phyloP scores from a whole-genome alignment of 202 grass and related monocot species.

The Digitaria exilis region DNA sequence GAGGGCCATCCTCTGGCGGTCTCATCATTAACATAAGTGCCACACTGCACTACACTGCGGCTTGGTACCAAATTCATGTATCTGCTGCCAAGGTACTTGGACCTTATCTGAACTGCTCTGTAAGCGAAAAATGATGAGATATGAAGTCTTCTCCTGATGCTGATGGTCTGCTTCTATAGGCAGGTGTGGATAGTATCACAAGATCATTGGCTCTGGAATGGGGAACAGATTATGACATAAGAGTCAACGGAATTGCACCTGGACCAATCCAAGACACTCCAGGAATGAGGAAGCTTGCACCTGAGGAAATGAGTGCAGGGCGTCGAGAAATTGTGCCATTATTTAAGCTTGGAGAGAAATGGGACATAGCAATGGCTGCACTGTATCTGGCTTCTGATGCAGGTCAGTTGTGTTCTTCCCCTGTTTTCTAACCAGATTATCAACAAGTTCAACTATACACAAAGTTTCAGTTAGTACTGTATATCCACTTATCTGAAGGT shows the following conservation, averaged over 20 bases:
- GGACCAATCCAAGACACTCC: conserved; percentile 83
- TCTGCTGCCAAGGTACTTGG: conserved; percentile 79
- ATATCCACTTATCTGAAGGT: not conserved
- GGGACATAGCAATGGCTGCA: conserved; percentile 90
- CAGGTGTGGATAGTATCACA: conserved; percentile 93
- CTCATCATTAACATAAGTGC: conserved; percentile 96
- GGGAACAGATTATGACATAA: conserved; percentile 93
- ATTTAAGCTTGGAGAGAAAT: conserved; percentile 77
- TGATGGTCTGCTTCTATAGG: conserved; percentile 44
- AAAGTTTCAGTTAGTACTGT: not conserved
- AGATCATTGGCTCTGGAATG: conserved; percentile 92
- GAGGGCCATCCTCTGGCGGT: conserved; percentile 58
- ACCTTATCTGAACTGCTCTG: not conserved
- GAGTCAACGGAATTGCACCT: conserved; percentile 92
- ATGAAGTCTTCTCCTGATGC: conserved; percentile 15
- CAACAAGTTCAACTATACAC: not conserved
- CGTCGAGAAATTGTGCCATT: conserved; percentile 52
- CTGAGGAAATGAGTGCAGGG: conserved; percentile 76
- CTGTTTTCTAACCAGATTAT: not conserved
- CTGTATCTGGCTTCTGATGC: conserved; percentile 92
- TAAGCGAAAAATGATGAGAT: not conserved
- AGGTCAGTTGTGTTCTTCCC: conserved; percentile 47
- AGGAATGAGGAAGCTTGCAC: conserved; percentile 90
- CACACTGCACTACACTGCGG: conserved; percentile 82
- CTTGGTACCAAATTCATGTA: conserved; percentile 96